Percentiles rank a stretch among this genome's conserved stretches.
Conservation (phyloP, 768 basidiomycete genomes). For the Tricholoma bakamatsutake region DNA sequence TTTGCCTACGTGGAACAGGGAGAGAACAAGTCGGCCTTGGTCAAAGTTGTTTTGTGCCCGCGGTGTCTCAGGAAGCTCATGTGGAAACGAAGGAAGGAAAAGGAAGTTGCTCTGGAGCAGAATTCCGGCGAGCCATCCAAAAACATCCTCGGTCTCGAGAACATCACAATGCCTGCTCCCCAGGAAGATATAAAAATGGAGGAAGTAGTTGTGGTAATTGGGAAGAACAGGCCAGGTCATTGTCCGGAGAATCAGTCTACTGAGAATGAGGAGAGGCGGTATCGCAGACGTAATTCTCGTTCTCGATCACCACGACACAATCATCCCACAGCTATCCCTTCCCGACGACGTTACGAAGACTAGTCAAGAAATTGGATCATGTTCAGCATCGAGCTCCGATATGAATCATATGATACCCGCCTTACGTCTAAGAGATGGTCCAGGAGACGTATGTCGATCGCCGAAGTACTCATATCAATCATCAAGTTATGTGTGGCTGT, state of each 20-base stretch:
- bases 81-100: constrained; percentile 77
- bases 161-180: constrained; percentile 24
- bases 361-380: background rate
- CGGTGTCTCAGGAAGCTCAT: constrained; percentile 79
- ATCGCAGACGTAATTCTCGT: constrained; percentile 25
- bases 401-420: background rate
- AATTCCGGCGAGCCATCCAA: constrained; percentile 19
- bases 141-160: background rate
- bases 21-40: constrained; percentile 70
- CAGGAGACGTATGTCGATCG: background rate
- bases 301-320: constrained; percentile 30
- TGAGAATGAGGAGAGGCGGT: constrained; percentile 6
- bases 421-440: background rate
- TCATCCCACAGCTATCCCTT: background rate
- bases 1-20: constrained; percentile 85
- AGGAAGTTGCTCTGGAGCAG: constrained; percentile 22
- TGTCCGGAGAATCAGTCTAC: constrained; percentile 30
- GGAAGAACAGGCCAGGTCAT: constrained; percentile 6
- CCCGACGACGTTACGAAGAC: background rate
- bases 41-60: constrained; percentile 85
- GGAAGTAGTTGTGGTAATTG: constrained; percentile 19
- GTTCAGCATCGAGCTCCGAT: background rate
- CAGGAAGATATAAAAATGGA: constrained; percentile 17
- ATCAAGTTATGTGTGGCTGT: background rate
- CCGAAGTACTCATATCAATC: background rate